Base-by-base conservation (phyloP, 805 yeast genomes). In the Lipomyces yamanashiensis region DNA sequence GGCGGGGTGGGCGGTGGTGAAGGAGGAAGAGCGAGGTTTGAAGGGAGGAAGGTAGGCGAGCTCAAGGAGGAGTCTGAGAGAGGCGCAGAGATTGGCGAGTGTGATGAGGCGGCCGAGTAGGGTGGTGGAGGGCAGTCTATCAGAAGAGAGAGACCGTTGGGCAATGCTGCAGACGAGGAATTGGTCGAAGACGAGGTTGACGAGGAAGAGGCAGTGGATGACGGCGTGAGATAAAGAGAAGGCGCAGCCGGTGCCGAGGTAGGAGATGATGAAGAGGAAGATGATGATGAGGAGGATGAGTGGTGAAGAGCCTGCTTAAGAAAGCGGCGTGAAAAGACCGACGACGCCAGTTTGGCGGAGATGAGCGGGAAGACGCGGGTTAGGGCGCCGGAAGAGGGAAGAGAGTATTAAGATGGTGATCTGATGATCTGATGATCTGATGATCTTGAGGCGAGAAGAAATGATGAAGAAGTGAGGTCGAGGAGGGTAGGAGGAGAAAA, bases 291-390 rank as follows among this genome's bases (percentile, higher is more conserved):
- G 28, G 67, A 54, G 34, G 64, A 54, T 13, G 53, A 28, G 58
- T 64, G 67, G 57, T 58, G 54, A 40, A 64, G 45, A 13, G 65
- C 62, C 63, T 61, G 66, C 67, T 64, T 64, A 17, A 57, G 64
- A 50, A 54, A 52, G 54, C 49, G 67, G 63, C 67, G 67, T 45
- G 67, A 64, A 39, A 61, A 61, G 49, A 64, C 61, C 13, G 64
- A 56, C 36, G 67, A 56, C 61, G 64, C 61, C 67, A 54, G 61
- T 12, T 17, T 49, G 62, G 49, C 39, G 55, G 40, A 43, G 34
- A 28, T 10, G 54, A 19, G 45, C 23, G 39, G 48, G 15, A 28
- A 7, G 49, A 40, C 39, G 43, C 23, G 61, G 62, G 56, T 34
- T 43, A 52, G 58, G 58, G 56, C 62, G 62, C 51, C 53, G 2